Conservation (phyloP, 2,329 filamentous ascomycete genomes). For the Penicillium sumatraense region DNA sequence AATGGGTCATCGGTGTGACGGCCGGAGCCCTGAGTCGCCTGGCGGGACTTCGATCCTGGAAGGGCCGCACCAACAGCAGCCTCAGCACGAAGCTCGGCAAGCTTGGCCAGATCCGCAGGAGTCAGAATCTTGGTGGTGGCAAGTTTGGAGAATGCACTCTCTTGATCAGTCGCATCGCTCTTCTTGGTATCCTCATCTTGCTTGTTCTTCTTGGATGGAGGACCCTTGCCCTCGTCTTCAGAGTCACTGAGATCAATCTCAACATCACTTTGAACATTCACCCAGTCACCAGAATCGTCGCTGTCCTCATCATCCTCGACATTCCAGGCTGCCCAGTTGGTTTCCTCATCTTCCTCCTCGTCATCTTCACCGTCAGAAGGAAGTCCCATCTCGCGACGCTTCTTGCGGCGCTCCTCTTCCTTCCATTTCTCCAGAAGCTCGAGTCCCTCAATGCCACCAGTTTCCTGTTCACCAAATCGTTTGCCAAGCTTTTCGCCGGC, state of each 20-base stretch:
- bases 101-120: constrained; percentile 92
- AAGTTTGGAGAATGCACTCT: constrained; percentile 58
- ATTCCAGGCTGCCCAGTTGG: constrained; percentile 64
- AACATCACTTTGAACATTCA: constrained; percentile 83
- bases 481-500: constrained; percentile 75
- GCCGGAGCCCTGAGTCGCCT: constrained; percentile 54
- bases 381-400: constrained; percentile 70
- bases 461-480: constrained; percentile 80
- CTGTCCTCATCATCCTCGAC: constrained; percentile 63
- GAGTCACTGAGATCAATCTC: constrained; percentile 73
- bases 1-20: constrained; percentile 85
- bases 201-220: constrained; percentile 68
- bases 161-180: constrained; percentile 42
- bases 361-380: constrained; percentile 64
- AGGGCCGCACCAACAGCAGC: constrained; percentile 70
- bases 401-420: constrained; percentile 80
- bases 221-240: constrained; percentile 69
- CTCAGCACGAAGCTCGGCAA: constrained; percentile 80
- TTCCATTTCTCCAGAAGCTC: constrained; percentile 94
- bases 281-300: constrained; percentile 86
- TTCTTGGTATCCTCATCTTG: constrained; percentile 43
- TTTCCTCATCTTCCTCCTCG: constrained; percentile 65
- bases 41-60: constrained; percentile 45
- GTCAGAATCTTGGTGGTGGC: constrained; percentile 95
- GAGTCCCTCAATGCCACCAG: constrained; percentile 85